Evolutionary conservation across 106 monocot genomes (phyloP).

Genomic region (Gastrodia elata): DNA sequence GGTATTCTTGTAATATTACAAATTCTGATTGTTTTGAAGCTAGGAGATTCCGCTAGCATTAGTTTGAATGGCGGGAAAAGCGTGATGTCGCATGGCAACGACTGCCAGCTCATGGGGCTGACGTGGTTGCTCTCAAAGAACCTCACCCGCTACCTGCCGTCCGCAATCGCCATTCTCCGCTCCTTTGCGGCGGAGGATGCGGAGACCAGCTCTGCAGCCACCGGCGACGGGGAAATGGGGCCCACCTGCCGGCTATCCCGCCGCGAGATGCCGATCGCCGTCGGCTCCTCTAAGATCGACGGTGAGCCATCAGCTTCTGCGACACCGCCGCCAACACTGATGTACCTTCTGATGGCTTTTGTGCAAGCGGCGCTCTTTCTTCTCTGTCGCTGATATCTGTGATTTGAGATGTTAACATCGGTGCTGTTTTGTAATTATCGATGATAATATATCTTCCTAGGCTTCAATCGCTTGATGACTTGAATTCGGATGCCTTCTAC

Average conservation of each 20-base stretch:
- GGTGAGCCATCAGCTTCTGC: no score
- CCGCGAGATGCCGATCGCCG: slow-evolving; percentile 59
- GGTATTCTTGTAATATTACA: no score
- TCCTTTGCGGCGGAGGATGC: slow-evolving; percentile 39
- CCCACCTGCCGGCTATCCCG: slow-evolving; percentile 27
- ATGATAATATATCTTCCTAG: no score
- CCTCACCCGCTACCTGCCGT: slow-evolving; percentile 57
- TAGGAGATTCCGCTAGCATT: slow-evolving; percentile 10
- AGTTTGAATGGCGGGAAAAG: background rate
- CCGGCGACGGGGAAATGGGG: background rate
- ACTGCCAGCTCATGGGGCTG: slow-evolving; percentile 81
- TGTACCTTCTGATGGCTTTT: no score
- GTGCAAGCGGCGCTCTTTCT: no score
- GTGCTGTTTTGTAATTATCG: no score
- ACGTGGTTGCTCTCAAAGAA: slow-evolving; percentile 81
- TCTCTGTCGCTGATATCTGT: no score
- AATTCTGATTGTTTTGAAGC: slow-evolving; percentile 12
- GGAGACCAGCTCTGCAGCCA: no score
- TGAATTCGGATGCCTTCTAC: no score
- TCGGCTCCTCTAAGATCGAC: slow-evolving; percentile 37
- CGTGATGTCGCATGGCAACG: background rate
- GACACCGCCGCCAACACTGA: no score
- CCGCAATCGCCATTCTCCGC: slow-evolving; percentile 48
- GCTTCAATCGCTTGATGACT: no score
- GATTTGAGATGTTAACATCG: no score